Conservation (phyloP, 768 basidiomycete species). For the Lentinula lateritia region DNA sequence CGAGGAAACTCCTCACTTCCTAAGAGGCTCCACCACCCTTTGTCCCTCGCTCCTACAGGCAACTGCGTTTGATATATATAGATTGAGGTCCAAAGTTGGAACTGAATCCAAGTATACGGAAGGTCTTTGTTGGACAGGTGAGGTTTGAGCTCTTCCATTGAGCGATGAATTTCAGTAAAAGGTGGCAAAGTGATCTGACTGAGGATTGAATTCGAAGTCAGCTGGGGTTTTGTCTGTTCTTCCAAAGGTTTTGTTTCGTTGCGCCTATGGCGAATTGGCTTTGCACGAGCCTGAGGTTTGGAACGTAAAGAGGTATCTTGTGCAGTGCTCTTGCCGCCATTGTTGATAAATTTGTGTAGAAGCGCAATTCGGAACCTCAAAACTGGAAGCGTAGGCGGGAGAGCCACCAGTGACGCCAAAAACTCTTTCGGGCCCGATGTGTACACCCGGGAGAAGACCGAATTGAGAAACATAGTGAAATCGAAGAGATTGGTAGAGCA, state of each 20-base stretch:
- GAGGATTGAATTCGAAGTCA: constrained; percentile 19
- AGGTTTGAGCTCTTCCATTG: constrained; percentile 11
- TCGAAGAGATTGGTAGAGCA: constrained; percentile 31
- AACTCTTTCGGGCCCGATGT: constrained; percentile 16
- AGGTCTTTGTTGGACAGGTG: constrained; percentile 9
- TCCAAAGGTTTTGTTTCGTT: constrained; percentile 3
- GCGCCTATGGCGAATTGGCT: not conserved
- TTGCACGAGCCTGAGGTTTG: constrained; percentile 21
- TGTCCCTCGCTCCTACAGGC: constrained; percentile 19
- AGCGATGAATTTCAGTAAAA: constrained; percentile 22
- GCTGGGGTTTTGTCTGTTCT: constrained; percentile 13
- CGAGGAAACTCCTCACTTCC: constrained; percentile 19
- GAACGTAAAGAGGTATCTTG: constrained; percentile 21
- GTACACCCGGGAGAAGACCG: constrained; percentile 29
- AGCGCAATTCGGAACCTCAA: constrained; percentile 35
- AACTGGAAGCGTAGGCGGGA: constrained; percentile 26
- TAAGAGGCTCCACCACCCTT: constrained; percentile 23
- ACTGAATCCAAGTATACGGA: constrained; percentile 21
- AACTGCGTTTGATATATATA: constrained; percentile 23
- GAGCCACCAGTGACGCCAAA: constrained; percentile 23
- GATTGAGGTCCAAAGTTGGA: constrained; percentile 27
- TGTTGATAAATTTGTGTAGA: constrained; percentile 32
- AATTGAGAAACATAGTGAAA: constrained; percentile 26
- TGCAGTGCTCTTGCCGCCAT: constrained; percentile 12
- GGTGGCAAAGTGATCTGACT: constrained; percentile 19